Base-by-base conservation (phyloP, 768 basidiomycete species). In the Rhizopogon rudus region DNA sequence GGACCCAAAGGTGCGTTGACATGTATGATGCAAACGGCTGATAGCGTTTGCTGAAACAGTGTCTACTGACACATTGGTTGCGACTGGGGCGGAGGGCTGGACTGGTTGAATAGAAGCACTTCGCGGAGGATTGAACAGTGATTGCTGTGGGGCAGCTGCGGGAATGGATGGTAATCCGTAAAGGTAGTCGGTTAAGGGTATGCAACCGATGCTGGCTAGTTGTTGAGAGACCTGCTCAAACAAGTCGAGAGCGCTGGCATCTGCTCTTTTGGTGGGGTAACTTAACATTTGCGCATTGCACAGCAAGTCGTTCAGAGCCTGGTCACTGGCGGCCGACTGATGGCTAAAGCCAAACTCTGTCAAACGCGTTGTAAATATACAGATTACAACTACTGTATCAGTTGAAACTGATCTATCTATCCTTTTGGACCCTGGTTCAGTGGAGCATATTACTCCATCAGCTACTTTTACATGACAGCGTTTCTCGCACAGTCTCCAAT, bases 1-100 rank as follows among this genome's bases (percentile, higher is more conserved):
- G 31, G 55, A 71, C n/a, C 77, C 78, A 55, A 79, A 75, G 1
- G 67, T 61, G 33, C 69, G 71, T 39, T 76, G 75, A 54, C 75
- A 77, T 1, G 74, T 65, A 31, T 78, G 71, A 28, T 79, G 74
- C 33, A 83, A 65, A 6, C 69, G 67, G 1, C 68, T 58, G 29
- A 80, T 58, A 5, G 67, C 53, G 22, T 67, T 65, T 39, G 52
- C 51, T 12, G 60, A 61, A 29, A 12, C 40, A 7, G 48, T 45
- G 31, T 61, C 57, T 29, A 35, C 50, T 13, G 54, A 22, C 7
- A 40, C 29, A 5, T 41, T 25, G 6, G 40, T 6, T 37, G 51
- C 6, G 50, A 57, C 33, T 53, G 57, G 42, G 40, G 54, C 56
- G 53, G 55, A 45, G 49, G 57, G 41, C 14, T 51, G 16, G 20